Evolutionary conservation across 202 grass and related monocot species (phyloP).

Genomic region (Alloteropsis angusta): DNA sequence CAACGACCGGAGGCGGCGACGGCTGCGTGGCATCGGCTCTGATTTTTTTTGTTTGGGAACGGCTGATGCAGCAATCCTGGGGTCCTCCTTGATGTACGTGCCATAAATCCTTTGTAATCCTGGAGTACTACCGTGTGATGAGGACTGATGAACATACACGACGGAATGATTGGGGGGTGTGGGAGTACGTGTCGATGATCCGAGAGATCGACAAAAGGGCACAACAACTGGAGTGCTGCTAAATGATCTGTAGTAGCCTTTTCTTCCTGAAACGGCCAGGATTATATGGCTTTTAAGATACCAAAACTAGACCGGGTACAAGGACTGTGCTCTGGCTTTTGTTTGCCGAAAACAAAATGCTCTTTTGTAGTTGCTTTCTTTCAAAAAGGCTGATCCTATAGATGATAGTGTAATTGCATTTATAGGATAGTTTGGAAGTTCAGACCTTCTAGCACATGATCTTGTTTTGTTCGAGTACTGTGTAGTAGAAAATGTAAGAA

Average conservation of each 20-base stretch:
- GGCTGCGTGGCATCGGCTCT: not conserved
- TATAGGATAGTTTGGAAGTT: not conserved
- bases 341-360: not conserved
- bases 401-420: not conserved
- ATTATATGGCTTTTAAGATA: not conserved
- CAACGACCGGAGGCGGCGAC: not conserved
- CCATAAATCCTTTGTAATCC: not conserved
- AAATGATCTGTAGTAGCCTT: not conserved
- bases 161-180: conserved; percentile 16
- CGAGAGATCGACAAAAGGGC: not conserved
- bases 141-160: not conserved
- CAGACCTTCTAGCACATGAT: not conserved
- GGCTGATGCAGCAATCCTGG: not conserved
- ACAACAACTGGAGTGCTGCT: not conserved
- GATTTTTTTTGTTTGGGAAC: not conserved
- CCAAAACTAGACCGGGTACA: not conserved
- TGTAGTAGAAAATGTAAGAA: not conserved
- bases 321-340: not conserved
- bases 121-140: not conserved
- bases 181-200: not conserved
- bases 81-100: conserved; percentile 7
- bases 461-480: not conserved
- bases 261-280: not conserved
- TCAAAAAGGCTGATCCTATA: no score
- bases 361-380: not conserved